phyloP scores from a whole-genome alignment of 495 filamentous ascomycete genomes.

The Podospora pseudopauciseta region DNA sequence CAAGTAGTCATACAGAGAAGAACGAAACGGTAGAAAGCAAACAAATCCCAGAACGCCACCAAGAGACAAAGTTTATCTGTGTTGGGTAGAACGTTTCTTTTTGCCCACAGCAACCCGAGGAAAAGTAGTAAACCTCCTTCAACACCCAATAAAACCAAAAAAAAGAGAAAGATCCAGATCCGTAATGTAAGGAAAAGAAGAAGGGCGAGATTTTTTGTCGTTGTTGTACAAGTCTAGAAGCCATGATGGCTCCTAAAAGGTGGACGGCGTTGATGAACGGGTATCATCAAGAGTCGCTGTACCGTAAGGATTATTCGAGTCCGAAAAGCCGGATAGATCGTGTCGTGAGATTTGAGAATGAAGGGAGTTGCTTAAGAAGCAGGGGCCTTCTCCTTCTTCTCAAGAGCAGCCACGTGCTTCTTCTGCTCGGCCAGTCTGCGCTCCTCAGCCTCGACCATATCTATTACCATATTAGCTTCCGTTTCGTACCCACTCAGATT shows the following conservation, averaged over 20 bases:
- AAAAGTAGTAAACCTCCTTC: not conserved
- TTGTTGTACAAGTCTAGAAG: conserved; percentile 1
- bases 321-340: not conserved
- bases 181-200: not conserved
- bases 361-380: conserved; percentile 7
- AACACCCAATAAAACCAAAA: not conserved
- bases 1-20: not conserved
- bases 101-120: not conserved
- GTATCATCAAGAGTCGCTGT: not conserved
- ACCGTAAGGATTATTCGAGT: not conserved
- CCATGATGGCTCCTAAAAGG: conserved; percentile 1
- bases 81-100: not conserved
- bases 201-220: not conserved
- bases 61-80: not conserved
- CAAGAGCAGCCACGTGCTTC: conserved; percentile 31
- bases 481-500: no score
- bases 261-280: not conserved
- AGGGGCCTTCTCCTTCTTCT: conserved; percentile 11
- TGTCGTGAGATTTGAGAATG: not conserved
- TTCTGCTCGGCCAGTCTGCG: conserved; percentile 58
- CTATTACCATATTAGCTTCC: conserved; percentile 32
- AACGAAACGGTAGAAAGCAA: not conserved
- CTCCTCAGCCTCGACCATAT: conserved; percentile 80
- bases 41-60: not conserved
- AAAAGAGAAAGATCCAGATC: not conserved